These are phyloP conservation scores for Chlamydomonas schloesseri DNA, from an alignment of 139 green algal species.

Conservation along the genomic window DNA sequence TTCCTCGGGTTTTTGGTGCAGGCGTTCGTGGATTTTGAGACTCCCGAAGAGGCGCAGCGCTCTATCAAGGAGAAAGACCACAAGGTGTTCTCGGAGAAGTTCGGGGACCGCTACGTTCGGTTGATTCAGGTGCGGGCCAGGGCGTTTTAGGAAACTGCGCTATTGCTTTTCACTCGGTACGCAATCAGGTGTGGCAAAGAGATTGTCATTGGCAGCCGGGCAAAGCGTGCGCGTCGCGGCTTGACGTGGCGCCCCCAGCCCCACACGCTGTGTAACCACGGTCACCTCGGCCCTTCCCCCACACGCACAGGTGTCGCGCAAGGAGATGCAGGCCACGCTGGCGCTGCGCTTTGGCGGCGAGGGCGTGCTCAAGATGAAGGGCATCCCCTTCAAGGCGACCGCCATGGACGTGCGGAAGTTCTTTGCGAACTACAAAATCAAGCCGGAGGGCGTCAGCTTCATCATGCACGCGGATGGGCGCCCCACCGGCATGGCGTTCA, in stretches of 20 bases:
- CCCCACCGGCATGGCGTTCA: constrained; percentile 87
- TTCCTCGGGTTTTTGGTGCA: constrained; percentile 28
- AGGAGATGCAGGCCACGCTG: constrained; percentile 78
- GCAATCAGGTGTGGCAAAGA: too few species aligned
- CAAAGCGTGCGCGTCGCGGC: too few species aligned
- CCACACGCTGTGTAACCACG: not conserved
- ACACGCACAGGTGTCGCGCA: constrained; percentile 62
- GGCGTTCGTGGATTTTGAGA: constrained; percentile 85
- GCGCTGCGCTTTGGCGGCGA: constrained; percentile 76
- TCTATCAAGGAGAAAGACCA: constrained; percentile 75
- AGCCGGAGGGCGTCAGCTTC: constrained; percentile 80
- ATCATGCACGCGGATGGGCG: constrained; percentile 82
- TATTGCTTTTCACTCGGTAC: too few species aligned
- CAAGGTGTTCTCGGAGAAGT: constrained; percentile 77
- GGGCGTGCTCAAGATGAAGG: constrained; percentile 82
- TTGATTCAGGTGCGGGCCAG: constrained; percentile 63
- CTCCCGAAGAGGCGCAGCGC: constrained; percentile 64
- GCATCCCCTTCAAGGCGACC: constrained; percentile 77
- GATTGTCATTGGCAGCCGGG: too few species aligned
- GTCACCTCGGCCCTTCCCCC: too few species aligned
- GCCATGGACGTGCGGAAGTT: constrained; percentile 72
- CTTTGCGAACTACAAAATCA: constrained; percentile 72
- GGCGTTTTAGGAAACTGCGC: too few species aligned
- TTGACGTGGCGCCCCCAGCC: too few species aligned
- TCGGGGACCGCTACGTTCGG: constrained; percentile 75